These are phyloP conservation scores for Apostasia ramifera DNA, from an alignment of 106 monocot genomes.

Conservation along the genomic window DNA sequence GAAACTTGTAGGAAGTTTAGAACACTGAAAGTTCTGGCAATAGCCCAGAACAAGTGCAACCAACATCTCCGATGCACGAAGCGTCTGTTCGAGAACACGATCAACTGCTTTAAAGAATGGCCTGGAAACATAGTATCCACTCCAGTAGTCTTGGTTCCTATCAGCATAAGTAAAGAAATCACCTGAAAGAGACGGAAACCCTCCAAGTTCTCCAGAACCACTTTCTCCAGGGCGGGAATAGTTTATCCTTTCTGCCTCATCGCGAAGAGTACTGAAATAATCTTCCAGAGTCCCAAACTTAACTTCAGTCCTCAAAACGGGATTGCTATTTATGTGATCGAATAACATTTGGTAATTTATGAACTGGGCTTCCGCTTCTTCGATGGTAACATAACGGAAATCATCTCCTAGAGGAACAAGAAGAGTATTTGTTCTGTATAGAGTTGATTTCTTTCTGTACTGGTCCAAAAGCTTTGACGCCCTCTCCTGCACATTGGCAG, in stretches of 20 bases:
- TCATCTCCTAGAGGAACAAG: conserved; percentile 93
- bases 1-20: conserved; percentile 69
- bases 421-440: conserved; percentile 94
- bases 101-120: conserved; percentile 98
- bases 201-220: conserved; percentile 70
- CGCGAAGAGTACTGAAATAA: conserved; percentile 79
- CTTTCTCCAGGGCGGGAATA: conserved; percentile 69
- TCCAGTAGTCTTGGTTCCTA: conserved; percentile 92
- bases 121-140: conserved; percentile 98
- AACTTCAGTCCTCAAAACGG: conserved; percentile 69
- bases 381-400: conserved; percentile 82
- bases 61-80: conserved; percentile 89
- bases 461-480: conserved; percentile 77
- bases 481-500: conserved; percentile 79
- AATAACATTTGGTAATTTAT: conserved; percentile 86
- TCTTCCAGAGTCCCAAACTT: conserved; percentile 96
- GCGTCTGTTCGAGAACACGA: conserved; percentile 84
- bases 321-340: conserved; percentile 79
- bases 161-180: conserved; percentile 99
- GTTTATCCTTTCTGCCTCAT: conserved; percentile 77
- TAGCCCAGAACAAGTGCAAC: conserved; percentile 70
- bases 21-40: conserved; percentile 70
- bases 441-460: conserved; percentile 86
- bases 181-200: conserved; percentile 93
- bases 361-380: conserved; percentile 92